Percentiles rank a stretch among this genome's conserved stretches.
Conservation (phyloP, 2,329 filamentous ascomycete genomes). For the Ophiostoma himal-ulmi region DNA sequence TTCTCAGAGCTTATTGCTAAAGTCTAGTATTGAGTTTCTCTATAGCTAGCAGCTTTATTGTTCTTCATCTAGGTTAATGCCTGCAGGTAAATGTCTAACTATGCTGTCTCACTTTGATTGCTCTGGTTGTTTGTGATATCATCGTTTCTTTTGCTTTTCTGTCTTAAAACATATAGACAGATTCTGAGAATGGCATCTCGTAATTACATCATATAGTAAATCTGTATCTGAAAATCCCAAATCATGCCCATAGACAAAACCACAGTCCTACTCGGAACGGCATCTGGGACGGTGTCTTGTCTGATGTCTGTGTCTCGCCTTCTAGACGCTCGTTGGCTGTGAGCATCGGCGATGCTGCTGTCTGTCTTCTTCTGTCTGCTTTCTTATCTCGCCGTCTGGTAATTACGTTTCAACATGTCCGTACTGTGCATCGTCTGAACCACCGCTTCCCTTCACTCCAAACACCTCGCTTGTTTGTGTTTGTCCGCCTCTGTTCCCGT, state of each 20-base stretch:
- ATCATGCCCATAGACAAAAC: not conserved
- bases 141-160: not conserved
- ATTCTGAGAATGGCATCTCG: not conserved
- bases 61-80: not conserved
- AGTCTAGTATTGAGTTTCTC: not conserved
- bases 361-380: not conserved
- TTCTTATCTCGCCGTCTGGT: not conserved
- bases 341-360: not conserved
- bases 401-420: not conserved
- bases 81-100: not conserved
- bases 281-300: not conserved
- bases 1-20: not conserved
- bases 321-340: not conserved
- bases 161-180: not conserved
- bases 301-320: not conserved
- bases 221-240: not conserved
- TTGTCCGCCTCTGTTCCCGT: not conserved
- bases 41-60: not conserved
- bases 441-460: not conserved
- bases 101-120: not conserved
- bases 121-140: not conserved
- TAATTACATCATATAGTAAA: not conserved
- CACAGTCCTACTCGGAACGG: not conserved
- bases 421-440: not conserved
- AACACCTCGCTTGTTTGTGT: constrained; percentile 5